Base-by-base conservation (phyloP, 2,329 filamentous ascomycete species). In the Ophiostoma ulmi region DNA sequence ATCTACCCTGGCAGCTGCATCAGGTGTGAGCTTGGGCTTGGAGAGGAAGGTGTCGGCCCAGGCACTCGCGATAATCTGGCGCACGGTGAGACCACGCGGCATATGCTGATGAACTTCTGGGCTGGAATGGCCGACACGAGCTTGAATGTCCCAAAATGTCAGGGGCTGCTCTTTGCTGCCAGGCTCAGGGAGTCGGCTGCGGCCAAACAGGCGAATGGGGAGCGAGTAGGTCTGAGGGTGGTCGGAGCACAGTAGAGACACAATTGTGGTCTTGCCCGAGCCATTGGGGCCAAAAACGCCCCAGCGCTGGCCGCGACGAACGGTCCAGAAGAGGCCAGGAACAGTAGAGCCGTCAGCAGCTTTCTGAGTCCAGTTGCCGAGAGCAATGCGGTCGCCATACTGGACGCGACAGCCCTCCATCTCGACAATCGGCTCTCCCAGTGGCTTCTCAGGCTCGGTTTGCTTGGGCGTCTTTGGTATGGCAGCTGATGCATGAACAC, bases 101-200 rank as follows among this genome's bases (percentile, higher is more conserved):
- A 98, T 97, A 79, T 97, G 93, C 69, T 92, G 90, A 76, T 98
- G 94, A 5, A 98, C 91, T 78, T 98, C 95, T 0, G 95, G 95
- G 73, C 92, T 96, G 0, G 93, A 95, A 78, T 98, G 94, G 13
- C 95, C 95, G 74, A 99, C 92, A 35, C 92, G 89, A 0, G 89
- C 85, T 78, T 98, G 95, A 8, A 99, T 88, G 73, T 98, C 94
- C 83, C 97, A 98, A 72, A 97, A 91, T 0, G 92, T 96, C 44
- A 98, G 88, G 0, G 92, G 93, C 5, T 3, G 72, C 13, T 58
- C 68, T 0, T 86, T 85, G 70, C 87, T 78, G 1, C 81, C 83
- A 0, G 70, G 86, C 70, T 91, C 87, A 0, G 94, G 93, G 0
- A 97, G 83, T 26, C 95, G 88, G 70, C 90, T 90, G 31, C 88